Percentiles rank a stretch among this genome's conserved stretches.
Evolutionary conservation across 2,329 filamentous ascomycete species (phyloP).

Genomic region (Talaromyces piceae): DNA sequence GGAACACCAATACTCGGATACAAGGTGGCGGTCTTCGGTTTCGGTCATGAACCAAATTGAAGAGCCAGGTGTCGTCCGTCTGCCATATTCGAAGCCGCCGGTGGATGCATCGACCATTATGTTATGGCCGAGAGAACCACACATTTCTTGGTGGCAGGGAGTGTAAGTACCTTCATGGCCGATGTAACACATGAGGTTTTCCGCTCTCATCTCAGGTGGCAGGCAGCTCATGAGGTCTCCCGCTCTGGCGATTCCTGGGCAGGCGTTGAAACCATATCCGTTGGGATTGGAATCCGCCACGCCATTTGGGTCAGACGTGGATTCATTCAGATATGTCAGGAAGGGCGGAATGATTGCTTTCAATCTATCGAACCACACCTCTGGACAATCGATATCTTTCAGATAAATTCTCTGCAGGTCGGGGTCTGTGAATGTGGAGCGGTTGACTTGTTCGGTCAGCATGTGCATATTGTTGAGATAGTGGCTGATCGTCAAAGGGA

Average conservation of each 20-base stretch:
- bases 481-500: slow-evolving; percentile 80
- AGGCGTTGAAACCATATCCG: slow-evolving; percentile 40
- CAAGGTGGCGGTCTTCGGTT: slow-evolving; percentile 79
- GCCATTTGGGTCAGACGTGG: slow-evolving; percentile 53
- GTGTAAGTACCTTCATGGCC: slow-evolving; percentile 97
- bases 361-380: slow-evolving; percentile 75
- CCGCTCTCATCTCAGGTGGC: slow-evolving; percentile 76
- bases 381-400: slow-evolving; percentile 93
- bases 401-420: slow-evolving; percentile 81
- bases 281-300: slow-evolving; percentile 43
- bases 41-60: slow-evolving; percentile 99
- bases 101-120: slow-evolving; percentile 92
- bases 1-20: slow-evolving; percentile 89
- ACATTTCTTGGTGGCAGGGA: slow-evolving; percentile 94
- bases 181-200: slow-evolving; percentile 98
- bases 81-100: slow-evolving; percentile 57
- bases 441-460: slow-evolving; percentile 73
- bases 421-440: slow-evolving; percentile 68
- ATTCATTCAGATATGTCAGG: slow-evolving; percentile 88
- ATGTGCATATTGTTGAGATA: slow-evolving; percentile 83
- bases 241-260: slow-evolving; percentile 59
- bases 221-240: slow-evolving; percentile 95
- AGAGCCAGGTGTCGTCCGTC: slow-evolving; percentile 67
- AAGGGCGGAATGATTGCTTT: slow-evolving; percentile 68
- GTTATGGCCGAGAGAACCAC: slow-evolving; percentile 88